Evolutionary conservation across 352 stramenopile species (phyloP), one percentile per base, ranked within the genome.

Genomic region (Pythium brassicae): DNA sequence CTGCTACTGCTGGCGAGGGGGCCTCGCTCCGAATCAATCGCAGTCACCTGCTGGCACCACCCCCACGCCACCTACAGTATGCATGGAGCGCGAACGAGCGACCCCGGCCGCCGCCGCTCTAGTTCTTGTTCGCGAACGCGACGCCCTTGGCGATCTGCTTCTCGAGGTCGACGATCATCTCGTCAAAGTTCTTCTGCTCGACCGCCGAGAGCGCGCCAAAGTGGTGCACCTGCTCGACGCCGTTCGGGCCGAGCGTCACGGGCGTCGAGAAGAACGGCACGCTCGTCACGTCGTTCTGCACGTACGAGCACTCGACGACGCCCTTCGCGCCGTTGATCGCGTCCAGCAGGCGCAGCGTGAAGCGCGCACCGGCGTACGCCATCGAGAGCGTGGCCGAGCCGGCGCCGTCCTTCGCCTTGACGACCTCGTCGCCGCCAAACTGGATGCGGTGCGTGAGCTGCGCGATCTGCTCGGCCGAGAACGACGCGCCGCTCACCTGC

Each of bases 381-480:
- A 99, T 99, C 49, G 89, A 98, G 40, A 99, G 87, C 53, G 97
- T 99, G 57, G 97, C 97, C 63, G 92, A 99, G 43, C 97, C 97
- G 37, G 95, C 86, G 60, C 97, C 97, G 57, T 98, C 95, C 92
- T 99, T 95, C 48, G 83, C 82, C 63, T 95, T 78, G 42, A 99
- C 97, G 44, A 99, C 97, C 74, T 99, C 97, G 60, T 94, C 84
- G 37, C 84, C 84, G 42, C 84, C 84, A 63, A 94, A 94, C 71
- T 97, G 96, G 69, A 98, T 99, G 66, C 96, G 86, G 74, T 99
- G 85, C 43, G 96, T 99, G 48, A 99, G 75, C 26, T 82, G 86
- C 19, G 94, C 87, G 50, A 98, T 87, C 57, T 99, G 86, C 45
- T 97, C 92, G 59, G 98, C 89, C 27, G 86, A 82, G 69, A 98